Base-by-base conservation (phyloP, 1,139 yeast species). In the Zygosaccharomyces pseudobailii region DNA sequence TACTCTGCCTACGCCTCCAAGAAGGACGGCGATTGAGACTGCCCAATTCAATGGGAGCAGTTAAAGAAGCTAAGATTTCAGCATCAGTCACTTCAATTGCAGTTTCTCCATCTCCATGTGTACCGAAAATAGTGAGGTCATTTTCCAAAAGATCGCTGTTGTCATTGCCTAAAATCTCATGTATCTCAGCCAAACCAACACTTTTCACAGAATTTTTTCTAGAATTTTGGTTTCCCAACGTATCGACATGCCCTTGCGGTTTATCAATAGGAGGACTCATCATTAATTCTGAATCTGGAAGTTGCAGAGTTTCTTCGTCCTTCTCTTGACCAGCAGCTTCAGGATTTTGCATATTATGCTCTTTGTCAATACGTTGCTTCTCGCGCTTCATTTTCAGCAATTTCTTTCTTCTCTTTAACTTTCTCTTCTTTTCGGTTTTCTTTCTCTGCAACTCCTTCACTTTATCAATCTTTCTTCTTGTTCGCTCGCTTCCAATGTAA, bases 1-100 rank as follows among this genome's bases (percentile, higher is more conserved):
- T 75, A 46, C 86, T 80, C 32, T 83, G 84, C 55, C 84, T 71
- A 61, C 88, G 69, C 52, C 66, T 63, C 63, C 66, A 61, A 21
- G 57, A 35, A 0, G 59, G 53, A 7, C 59, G 51, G 17, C 55
- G 53, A 33, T 49, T 50, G 22, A 56, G 48, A 40, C 55, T 54
- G 32, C 49, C 53, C n/a, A 63, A 49, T 35, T 55, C 57, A 6
- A 64, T 60, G 2, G 68, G 68, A 9, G 68, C 68, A n/a, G 67
- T 61, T 21, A 64, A 50, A 9, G 67, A 61, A 4, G 67, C 59
- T 42, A 64, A 38, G 8, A 64, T 61, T 48, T 62, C 64, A 1
- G 63, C 63, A 45, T 64, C 67, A 3, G 55, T 48, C 48, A 59
- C 13, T 54, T 52, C 61, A 17, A 56, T 42, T 7, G 37, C 42